Conservation (phyloP, 2,329 filamentous ascomycete genomes). For the Sporothrix phasma region DNA sequence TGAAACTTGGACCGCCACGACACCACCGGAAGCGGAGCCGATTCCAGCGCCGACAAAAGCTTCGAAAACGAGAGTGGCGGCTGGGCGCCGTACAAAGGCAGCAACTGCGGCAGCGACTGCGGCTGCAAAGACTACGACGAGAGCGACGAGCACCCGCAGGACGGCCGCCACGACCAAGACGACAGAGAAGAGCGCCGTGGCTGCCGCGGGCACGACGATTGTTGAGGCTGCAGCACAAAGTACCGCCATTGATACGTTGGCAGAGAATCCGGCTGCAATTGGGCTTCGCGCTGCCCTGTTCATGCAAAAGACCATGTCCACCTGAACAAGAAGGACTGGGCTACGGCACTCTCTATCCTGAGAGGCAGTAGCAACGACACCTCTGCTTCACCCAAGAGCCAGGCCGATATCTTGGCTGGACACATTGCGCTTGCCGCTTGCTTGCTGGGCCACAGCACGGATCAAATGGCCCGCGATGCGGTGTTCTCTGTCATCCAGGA, state of each 20-base stretch:
- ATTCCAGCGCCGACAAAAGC: background rate
- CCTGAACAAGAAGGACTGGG: constrained; percentile 44
- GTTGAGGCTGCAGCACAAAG: background rate
- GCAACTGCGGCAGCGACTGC: constrained; percentile 14
- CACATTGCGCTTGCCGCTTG: constrained; percentile 58
- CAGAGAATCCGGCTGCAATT: constrained; percentile 22
- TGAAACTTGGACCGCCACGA: background rate
- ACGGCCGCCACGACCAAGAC: constrained; percentile 21
- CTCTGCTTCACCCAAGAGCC: background rate
- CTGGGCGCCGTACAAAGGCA: constrained; percentile 20
- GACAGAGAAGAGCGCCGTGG: background rate
- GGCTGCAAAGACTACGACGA: constrained; percentile 23
- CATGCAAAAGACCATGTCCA: constrained; percentile 36
- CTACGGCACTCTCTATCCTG: constrained; percentile 47
- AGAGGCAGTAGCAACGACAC: constrained; percentile 24
- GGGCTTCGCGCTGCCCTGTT: constrained; percentile 31
- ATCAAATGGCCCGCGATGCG: constrained; percentile 66
- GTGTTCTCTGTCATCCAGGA: constrained; percentile 86
- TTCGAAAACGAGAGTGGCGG: background rate
- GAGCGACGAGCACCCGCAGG: constrained; percentile 20
- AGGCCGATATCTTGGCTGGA: constrained; percentile 34
- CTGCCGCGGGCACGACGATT: background rate
- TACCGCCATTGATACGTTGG: background rate
- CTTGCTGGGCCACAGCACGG: constrained; percentile 57
- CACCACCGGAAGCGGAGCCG: background rate